These are phyloP conservation scores for Ziziphus jujuba DNA, from an alignment of 306 rosid genomes.

Conservation along the genomic window DNA sequence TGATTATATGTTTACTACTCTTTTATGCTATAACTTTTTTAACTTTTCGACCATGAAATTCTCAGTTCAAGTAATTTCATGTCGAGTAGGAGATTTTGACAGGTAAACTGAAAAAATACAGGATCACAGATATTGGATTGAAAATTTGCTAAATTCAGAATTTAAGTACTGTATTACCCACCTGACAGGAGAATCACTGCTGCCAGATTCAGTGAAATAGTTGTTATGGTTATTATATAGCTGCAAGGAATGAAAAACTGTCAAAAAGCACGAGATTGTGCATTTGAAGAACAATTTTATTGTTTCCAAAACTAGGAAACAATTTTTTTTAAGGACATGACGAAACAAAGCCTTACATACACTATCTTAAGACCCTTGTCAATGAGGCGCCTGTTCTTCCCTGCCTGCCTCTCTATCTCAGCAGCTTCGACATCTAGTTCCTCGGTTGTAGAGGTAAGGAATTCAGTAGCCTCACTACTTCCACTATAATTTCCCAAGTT, in stretches of 20 bases:
- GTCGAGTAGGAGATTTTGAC: too few species aligned
- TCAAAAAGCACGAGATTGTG: too few species aligned
- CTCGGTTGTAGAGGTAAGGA: conserved; percentile 42
- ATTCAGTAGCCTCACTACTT: conserved; percentile 17
- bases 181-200: conserved; percentile 57
- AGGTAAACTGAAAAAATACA: too few species aligned
- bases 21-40: too few species aligned
- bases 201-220: conserved; percentile 48
- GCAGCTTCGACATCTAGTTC: conserved; percentile 48
- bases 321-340: background rate
- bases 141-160: too few species aligned
- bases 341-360: conserved; percentile 48
- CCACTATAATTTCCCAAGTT: conserved; percentile 32
- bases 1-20: background rate
- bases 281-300: too few species aligned
- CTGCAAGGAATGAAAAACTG: conserved; percentile 42
- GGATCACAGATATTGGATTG: too few species aligned
- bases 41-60: too few species aligned
- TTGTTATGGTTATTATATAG: conserved; percentile 44
- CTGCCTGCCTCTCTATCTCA: conserved; percentile 40
- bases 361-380: conserved; percentile 43
- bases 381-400: conserved; percentile 38
- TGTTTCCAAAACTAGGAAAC: too few species aligned
- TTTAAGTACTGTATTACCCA: conserved; percentile 1
- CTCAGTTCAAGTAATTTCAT: too few species aligned